Evolutionary conservation across 805 yeast genomes (phyloP).

Genomic region (Hermanozyma aechmeae): DNA sequence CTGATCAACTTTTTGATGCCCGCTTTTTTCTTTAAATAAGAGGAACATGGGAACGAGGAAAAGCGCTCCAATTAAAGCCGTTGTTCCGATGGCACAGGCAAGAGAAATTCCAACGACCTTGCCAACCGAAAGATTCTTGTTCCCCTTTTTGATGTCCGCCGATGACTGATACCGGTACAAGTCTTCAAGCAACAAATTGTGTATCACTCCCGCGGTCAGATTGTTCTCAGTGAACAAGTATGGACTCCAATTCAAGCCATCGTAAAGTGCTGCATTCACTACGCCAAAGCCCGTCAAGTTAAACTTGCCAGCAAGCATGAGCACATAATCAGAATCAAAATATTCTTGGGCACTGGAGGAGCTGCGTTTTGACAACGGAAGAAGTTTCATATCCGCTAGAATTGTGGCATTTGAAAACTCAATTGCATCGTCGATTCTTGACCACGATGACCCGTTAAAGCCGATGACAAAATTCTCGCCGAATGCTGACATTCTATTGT

Average conservation of each 20-base stretch:
- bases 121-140: conserved; percentile 22
- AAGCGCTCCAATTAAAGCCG: conserved; percentile 29
- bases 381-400: conserved; percentile 37
- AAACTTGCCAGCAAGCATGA: conserved; percentile 53
- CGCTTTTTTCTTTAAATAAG: conserved; percentile 18
- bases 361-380: conserved; percentile 24
- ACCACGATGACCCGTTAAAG: conserved; percentile 43
- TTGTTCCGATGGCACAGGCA: conserved; percentile 37
- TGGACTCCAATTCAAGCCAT: conserved; percentile 65
- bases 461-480: conserved; percentile 28
- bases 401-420: conserved; percentile 17
- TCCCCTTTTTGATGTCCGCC: conserved; percentile 14
- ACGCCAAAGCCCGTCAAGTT: conserved; percentile 41
- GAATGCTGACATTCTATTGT: conserved; percentile 29
- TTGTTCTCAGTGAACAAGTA: conserved; percentile 32
- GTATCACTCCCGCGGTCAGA: conserved; percentile 18
- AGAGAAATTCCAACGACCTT: conserved; percentile 37
- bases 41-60: conserved; percentile 31
- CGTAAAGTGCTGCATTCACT: conserved; percentile 53
- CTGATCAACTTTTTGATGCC: conserved; percentile 14
- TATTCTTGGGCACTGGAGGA: conserved; percentile 22
- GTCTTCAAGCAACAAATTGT: conserved; percentile 25
- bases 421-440: conserved; percentile 26
- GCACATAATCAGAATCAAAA: conserved; percentile 33
- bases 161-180: conserved; percentile 26